Base-by-base conservation (phyloP, 2,329 filamentous ascomycete genomes). In the Colletotrichum simmondsii region DNA sequence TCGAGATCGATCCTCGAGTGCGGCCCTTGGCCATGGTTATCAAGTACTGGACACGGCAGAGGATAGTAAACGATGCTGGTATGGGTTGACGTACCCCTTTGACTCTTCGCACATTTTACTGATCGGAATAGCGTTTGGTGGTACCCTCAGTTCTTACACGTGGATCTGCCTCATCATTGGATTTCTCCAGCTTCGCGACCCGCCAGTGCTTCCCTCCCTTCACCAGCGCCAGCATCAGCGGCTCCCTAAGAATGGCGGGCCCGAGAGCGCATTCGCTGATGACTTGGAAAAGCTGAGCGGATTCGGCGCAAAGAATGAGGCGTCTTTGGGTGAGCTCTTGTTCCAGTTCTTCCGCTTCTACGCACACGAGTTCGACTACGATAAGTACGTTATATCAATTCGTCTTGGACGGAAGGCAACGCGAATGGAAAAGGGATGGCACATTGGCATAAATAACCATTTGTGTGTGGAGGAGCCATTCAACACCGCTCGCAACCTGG, bases 111-210 rank as follows among this genome's bases (percentile, higher is more conserved):
- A 64, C 30, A 26, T 54, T 79, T 49, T 80, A 37, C 57, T 71
- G 30, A 75, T 16, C 60, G 5, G 24, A 71, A 42, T 80, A 97
- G 97, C 94, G 71, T 95, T 95, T 80, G 95, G 97, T 75, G 95
- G 95, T 70, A 99, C 97, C 7, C 88, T 99, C 73, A 98, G 96
- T 83, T 99, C 97, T 22, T 99, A 99, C 81, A 98, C 97, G 26
- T 99, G 97, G 97, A 98, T 98, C 80, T 99, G 97, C 83, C 91
- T 99, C 88, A 97, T 98, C 76, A 93, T 99, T 80, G 97, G 95
- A 77, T 99, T 98, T 79, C 88, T 99, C 30, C 97, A 99, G 83
- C 93, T 95, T 64, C 92, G 95, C 77, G 89, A 93, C 72, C 94
- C 95, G 19, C 94, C 96, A 0, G 90, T 99, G 67, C 84, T 99